Evolutionary conservation across 345 rosid species (phyloP), one percentile per base, ranked within the genome.

Genomic region (Euclidium syriacum): DNA sequence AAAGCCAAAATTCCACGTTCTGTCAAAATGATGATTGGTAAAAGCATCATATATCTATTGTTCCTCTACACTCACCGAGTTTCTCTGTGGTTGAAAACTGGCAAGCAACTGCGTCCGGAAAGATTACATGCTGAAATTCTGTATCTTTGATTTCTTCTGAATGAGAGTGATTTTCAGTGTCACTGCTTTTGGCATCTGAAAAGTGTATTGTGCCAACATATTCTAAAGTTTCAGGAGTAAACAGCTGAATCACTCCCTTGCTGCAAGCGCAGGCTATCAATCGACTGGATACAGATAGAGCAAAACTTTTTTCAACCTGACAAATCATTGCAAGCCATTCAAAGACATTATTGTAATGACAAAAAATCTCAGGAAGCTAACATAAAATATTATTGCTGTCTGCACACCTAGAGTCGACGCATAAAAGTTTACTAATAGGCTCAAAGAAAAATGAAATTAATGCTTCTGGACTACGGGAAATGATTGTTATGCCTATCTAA

Each of bases 211-310:
- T 79, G 65, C 85, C 88, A 49, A 59, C 77, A 60, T 72, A 75
- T 48, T 62, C 59, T 27, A 85, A 80, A 43, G 76, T 55, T 63
- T 70, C 78, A 58, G 62, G 56, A 24, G 49, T 73, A 65, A 78
- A 79, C 67, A 89, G 75, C 42, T 75, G 78, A 50, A 89, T 83
- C 32, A 27, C 68, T 62, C 97, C 97, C 33, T 78, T 77, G 68
- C 77, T 77, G 67, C 97, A 87, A 67, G 85, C 95, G 74, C 97
- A 87, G 34, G 97, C 90, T 71, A 90, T 67, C 60, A 87, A 75
- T 73, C 73, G 73, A 58, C 65, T 58, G 48, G 97, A 85, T 49
- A 79, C 75, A 58, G 88, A 85, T 58, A 87, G 63, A 25, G 90
- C 79, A 81, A 81, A 87, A 71, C 84, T 86, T 40, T 78, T 83